Evolutionary conservation across 1,284 basidiomycete species (phyloP).

Genomic region (Apiotrichum gamsii): DNA sequence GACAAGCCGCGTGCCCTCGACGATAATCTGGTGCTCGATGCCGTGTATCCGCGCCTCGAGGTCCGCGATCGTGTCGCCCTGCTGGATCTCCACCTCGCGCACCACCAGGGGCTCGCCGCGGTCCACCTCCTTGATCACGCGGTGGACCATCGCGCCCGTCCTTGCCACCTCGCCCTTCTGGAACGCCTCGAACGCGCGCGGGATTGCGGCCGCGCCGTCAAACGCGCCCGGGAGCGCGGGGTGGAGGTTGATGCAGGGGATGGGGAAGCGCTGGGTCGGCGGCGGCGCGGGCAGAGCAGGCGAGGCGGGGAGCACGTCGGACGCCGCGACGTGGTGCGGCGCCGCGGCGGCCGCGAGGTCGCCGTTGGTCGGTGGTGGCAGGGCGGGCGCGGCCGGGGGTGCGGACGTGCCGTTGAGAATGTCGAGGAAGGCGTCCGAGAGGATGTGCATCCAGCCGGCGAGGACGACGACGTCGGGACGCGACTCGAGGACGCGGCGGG

Average conservation of each 20-base stretch:
- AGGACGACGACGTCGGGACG: conserved; percentile 82
- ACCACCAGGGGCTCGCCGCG: conserved; percentile 81
- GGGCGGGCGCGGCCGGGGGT: conserved; percentile 25
- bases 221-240: conserved; percentile 92
- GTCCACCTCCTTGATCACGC: conserved; percentile 89
- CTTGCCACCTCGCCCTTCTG: conserved; percentile 67
- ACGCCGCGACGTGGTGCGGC: conserved; percentile 2
- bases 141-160: conserved; percentile 90
- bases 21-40: conserved; percentile 85
- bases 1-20: conserved; percentile 67
- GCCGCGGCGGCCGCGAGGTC: not conserved
- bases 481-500: conserved; percentile 58
- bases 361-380: conserved; percentile 20
- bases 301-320: not conserved
- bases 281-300: conserved; percentile 18
- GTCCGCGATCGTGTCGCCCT: conserved; percentile 65
- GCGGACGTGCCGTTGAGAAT: conserved; percentile 40
- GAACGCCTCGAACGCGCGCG: conserved; percentile 82
- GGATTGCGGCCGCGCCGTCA: conserved; percentile 85
- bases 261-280: conserved; percentile 46
- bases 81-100: conserved; percentile 64
- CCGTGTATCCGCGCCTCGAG: conserved; percentile 75
- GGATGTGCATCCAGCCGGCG: conserved; percentile 97
- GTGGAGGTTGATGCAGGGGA: conserved; percentile 93
- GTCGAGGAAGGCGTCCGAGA: conserved; percentile 54